Conservation (phyloP, 495 filamentous ascomycete genomes). For the Penicillium chermesinum region DNA sequence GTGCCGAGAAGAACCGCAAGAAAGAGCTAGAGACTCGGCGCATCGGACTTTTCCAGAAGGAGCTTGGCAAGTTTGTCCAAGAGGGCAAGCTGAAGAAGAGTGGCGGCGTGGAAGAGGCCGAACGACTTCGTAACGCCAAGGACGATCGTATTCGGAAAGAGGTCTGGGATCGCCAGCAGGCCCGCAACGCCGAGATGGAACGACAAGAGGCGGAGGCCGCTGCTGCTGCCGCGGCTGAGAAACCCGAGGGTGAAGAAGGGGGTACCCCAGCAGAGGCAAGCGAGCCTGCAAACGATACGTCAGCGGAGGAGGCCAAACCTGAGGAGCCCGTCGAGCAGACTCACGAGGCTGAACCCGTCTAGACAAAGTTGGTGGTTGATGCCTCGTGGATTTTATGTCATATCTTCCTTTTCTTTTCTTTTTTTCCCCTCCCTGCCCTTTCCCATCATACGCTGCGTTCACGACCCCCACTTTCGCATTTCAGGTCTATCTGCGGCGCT, state of each 20-base stretch:
- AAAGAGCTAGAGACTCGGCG: constrained; percentile 76
- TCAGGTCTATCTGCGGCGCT: constrained; percentile 17
- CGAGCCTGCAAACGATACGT: not conserved
- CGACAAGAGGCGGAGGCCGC: constrained; percentile 23
- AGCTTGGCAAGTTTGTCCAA: constrained; percentile 81
- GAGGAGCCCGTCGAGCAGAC: constrained; percentile 3
- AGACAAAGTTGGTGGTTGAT: too few species aligned
- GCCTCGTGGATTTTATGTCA: not conserved
- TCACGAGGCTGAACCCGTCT: constrained; percentile 2
- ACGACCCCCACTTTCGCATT: constrained; percentile 1
- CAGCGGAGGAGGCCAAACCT: constrained; percentile 7
- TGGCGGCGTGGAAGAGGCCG: constrained; percentile 89
- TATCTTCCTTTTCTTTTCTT: not conserved
- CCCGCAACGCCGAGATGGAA: constrained; percentile 42
- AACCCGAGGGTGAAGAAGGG: constrained; percentile 14
- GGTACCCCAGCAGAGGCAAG: constrained; percentile 1
- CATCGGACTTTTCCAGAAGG: constrained; percentile 80
- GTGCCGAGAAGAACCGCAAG: constrained; percentile 82
- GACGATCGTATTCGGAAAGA: constrained; percentile 85
- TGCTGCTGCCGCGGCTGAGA: constrained; percentile 14
- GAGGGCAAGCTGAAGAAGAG: constrained; percentile 93
- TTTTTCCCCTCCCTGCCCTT: constrained; percentile 1
- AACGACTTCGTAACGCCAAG: constrained; percentile 74
- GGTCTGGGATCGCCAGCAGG: constrained; percentile 69
- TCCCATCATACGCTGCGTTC: constrained; percentile 1